Percentiles rank a stretch among this genome's conserved stretches.
These are phyloP conservation scores for Bacidia rubella DNA, from an alignment of 495 filamentous ascomycete genomes.

Conservation along the genomic window DNA sequence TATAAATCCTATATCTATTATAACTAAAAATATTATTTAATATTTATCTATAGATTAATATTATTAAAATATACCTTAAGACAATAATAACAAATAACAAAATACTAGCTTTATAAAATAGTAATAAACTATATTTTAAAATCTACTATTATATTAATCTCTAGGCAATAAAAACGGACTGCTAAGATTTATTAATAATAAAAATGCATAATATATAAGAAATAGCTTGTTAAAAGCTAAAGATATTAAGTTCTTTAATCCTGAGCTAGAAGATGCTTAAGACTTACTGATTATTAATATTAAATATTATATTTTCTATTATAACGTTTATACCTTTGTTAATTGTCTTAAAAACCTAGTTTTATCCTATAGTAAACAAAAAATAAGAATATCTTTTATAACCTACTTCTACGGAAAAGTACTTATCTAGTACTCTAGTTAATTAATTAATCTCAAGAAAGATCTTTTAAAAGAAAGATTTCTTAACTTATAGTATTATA, in stretches of 20 bases:
- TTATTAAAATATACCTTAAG: too few species aligned
- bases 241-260: neutral
- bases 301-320: neutral
- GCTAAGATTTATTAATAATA: too few species aligned
- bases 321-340: neutral
- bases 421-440: neutral
- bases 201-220: neutral
- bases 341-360: neutral
- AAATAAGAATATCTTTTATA: neutral
- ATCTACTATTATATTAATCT: neutral
- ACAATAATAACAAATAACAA: neutral
- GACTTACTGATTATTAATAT: neutral
- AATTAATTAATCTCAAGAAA: neutral
- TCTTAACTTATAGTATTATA: neutral
- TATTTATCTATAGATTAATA: too few species aligned
- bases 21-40: too few species aligned
- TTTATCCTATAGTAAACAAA: neutral
- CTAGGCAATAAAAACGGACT: too few species aligned
- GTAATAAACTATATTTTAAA: constrained; percentile 1
- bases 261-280: neutral
- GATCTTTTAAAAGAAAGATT: neutral
- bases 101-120: neutral
- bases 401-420: neutral
- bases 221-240: neutral
- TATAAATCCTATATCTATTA: neutral